Evolutionary conservation across 805 yeast genomes (phyloP).

Genomic region (Lipomyces spencermartinsiae): DNA sequence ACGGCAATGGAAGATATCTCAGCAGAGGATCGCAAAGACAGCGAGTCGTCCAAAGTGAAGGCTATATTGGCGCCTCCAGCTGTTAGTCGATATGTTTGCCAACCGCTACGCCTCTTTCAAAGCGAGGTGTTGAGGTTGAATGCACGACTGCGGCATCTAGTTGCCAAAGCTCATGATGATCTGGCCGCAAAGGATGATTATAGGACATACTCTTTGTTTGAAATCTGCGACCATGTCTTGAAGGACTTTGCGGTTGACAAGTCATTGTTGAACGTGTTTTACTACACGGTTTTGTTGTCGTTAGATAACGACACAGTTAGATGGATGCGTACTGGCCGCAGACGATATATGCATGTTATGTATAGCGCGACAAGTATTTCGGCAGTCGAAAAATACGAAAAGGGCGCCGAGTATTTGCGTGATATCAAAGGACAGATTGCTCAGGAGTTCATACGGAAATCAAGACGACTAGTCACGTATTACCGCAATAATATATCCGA

Average conservation of each 20-base stretch:
- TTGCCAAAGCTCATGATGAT: slow-evolving; percentile 7
- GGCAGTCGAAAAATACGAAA: slow-evolving; percentile 8
- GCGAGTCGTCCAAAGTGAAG: slow-evolving; percentile 1
- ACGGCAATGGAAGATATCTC: slow-evolving; percentile 11
- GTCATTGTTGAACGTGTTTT: slow-evolving; percentile 15
- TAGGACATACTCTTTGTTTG: slow-evolving; percentile 18
- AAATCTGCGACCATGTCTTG: slow-evolving; percentile 19
- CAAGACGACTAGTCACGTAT: slow-evolving; percentile 12
- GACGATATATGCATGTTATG: slow-evolving; percentile 15
- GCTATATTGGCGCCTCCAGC: slow-evolving; percentile 28
- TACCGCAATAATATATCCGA: slow-evolving; percentile 8
- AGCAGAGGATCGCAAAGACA: neutral
- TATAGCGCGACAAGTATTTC: slow-evolving; percentile 22
- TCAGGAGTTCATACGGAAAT: slow-evolving; percentile 18
- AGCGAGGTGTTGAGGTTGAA: slow-evolving; percentile 18
- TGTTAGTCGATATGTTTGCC: slow-evolving; percentile 19
- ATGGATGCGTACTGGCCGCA: slow-evolving; percentile 23
- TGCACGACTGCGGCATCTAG: slow-evolving; percentile 15
- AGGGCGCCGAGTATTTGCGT: slow-evolving; percentile 21
- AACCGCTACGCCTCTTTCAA: slow-evolving; percentile 26
- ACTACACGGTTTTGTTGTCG: slow-evolving; percentile 27
- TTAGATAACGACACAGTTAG: slow-evolving; percentile 19
- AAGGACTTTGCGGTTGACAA: neutral
- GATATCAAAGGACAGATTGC: slow-evolving; percentile 7
- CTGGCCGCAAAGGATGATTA: slow-evolving; percentile 7